Conservation (phyloP, 495 filamentous ascomycete genomes). For the Aspergillus wentii region DNA sequence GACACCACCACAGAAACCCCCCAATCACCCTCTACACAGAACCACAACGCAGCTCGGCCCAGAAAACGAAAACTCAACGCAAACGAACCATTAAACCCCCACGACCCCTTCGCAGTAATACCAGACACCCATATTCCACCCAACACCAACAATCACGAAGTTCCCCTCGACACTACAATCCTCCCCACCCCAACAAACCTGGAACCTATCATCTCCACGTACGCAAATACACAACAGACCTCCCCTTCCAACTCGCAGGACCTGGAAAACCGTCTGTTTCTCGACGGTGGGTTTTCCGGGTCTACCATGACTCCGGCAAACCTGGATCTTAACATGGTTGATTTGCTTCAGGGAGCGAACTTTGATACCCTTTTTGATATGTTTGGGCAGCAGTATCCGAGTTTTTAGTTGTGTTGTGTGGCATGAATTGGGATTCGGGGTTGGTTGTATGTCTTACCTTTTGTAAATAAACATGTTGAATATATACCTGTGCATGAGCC, state of each 20-base stretch:
- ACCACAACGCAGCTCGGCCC: constrained; percentile 1
- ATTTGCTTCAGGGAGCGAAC: constrained; percentile 31
- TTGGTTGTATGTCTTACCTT: too few species aligned
- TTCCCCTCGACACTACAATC: background rate
- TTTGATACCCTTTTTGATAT: constrained; percentile 36
- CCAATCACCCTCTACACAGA: background rate
- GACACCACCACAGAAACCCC: constrained; percentile 2
- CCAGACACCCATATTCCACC: background rate
- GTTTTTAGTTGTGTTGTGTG: constrained; percentile 21
- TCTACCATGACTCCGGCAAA: too few species aligned
- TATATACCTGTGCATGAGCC: too few species aligned
- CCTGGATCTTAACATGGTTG: constrained; percentile 35
- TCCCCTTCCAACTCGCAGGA: constrained; percentile 6
- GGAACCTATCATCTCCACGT: background rate
- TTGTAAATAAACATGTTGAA: too few species aligned
- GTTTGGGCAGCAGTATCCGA: constrained; percentile 33
- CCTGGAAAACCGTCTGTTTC: constrained; percentile 5
- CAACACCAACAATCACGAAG: background rate
- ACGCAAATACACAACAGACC: background rate
- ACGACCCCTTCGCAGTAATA: background rate
- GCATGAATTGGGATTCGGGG: too few species aligned
- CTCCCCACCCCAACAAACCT: background rate
- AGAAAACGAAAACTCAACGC: background rate
- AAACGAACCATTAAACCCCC: background rate
- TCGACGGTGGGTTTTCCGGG: too few species aligned